Percentiles rank a stretch among this genome's conserved stretches.
phyloP scores from a whole-genome alignment of 805 yeast species.

The Danielia oregonensis region DNA sequence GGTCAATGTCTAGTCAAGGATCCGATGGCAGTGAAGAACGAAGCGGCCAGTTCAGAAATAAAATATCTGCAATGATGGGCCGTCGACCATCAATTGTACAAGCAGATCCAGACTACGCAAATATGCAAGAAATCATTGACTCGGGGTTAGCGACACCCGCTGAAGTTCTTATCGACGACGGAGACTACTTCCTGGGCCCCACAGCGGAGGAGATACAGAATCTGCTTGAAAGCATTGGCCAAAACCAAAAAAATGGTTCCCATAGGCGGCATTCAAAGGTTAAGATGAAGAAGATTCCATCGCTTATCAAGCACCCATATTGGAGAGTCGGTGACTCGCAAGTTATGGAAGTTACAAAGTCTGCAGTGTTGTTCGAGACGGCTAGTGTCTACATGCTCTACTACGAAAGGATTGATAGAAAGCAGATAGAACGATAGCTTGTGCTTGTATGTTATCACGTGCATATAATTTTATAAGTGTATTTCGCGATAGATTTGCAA shows the following conservation, averaged over 20 bases:
- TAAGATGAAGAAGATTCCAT: conserved; percentile 51
- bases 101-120: conserved; percentile 33
- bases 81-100: conserved; percentile 39
- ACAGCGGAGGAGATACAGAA: conserved; percentile 13
- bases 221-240: conserved; percentile 12
- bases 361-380: conserved; percentile 62
- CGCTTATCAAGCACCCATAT: conserved; percentile 56
- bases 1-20: conserved; percentile 12
- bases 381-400: conserved; percentile 82
- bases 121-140: conserved; percentile 34
- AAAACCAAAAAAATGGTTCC: conserved; percentile 2
- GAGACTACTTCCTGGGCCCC: conserved; percentile 24
- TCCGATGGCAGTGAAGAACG: conserved; percentile 10
- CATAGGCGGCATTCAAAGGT: too few relatives aligned
- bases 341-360: conserved; percentile 56
- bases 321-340: conserved; percentile 85
- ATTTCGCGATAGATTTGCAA: too few relatives aligned
- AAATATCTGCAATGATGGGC: conserved; percentile 37
- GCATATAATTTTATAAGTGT: background rate
- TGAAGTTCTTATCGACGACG: conserved; percentile 33
- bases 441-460: too few relatives aligned
- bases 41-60: conserved; percentile 30
- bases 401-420: conserved; percentile 57
- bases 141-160: conserved; percentile 42
- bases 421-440: conserved; percentile 5